phyloP scores from a whole-genome alignment of 306 rosid genomes.

The Vachellia collinsii region DNA sequence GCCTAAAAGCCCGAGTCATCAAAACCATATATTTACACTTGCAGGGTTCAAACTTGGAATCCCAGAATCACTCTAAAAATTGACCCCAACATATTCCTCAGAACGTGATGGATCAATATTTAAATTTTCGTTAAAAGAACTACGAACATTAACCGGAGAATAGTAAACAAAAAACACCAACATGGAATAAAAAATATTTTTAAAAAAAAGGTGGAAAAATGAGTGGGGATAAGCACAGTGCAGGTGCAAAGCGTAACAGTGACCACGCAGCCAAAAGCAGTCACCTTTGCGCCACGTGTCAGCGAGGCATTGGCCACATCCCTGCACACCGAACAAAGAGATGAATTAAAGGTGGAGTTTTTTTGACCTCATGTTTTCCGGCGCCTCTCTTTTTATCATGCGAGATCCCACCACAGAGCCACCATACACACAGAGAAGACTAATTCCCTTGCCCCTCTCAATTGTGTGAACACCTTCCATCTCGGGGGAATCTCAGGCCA shows the following conservation, averaged over 20 bases:
- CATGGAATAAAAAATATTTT: conserved; percentile 31
- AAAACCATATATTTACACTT: conserved; percentile 27
- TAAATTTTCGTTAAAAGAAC: too few relatives aligned
- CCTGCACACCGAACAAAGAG: neutral
- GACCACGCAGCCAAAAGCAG: conserved; percentile 40
- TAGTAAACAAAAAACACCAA: neutral
- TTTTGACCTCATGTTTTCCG: conserved; percentile 45
- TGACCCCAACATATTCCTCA: conserved; percentile 12
- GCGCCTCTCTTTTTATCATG: conserved; percentile 33
- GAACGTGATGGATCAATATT: too few relatives aligned
- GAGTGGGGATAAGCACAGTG: conserved; percentile 35
- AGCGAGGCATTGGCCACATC: conserved; percentile 12
- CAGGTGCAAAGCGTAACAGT: conserved; percentile 15
- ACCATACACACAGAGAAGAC: neutral
- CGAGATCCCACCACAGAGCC: conserved; percentile 35
- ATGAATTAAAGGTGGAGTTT: conserved; percentile 43
- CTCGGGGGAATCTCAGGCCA: conserved; percentile 24
- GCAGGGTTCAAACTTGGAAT: conserved; percentile 5
- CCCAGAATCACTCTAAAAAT: conserved; percentile 23
- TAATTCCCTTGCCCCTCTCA: neutral
- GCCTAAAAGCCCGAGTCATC: conserved; percentile 20
- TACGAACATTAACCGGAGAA: too few relatives aligned
- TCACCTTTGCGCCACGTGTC: conserved; percentile 30
- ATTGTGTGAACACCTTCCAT: conserved; percentile 37
- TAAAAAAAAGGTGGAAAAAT: neutral